Evolutionary conservation across 805 yeast species (phyloP).

Genomic region (Pichia nanzhaoensis): DNA sequence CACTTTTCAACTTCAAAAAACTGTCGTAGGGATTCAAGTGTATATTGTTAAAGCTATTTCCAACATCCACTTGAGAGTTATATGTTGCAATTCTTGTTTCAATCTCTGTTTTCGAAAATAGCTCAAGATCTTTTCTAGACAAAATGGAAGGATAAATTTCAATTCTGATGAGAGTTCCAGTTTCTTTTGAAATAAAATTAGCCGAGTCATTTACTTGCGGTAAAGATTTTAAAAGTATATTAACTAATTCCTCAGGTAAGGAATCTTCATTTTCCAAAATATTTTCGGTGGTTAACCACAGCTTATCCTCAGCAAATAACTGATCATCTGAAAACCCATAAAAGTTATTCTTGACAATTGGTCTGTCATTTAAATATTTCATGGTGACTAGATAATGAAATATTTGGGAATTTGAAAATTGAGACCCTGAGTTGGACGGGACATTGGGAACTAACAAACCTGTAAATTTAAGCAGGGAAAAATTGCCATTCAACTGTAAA

Average conservation of each 20-base stretch:
- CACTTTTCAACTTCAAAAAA: conserved; percentile 52
- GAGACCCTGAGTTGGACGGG: conserved; percentile 9
- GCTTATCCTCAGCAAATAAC: conserved; percentile 22
- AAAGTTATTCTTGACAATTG: conserved; percentile 21
- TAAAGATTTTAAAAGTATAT: conserved; percentile 18
- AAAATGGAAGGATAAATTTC: conserved; percentile 50
- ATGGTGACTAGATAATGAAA: conserved; percentile 27
- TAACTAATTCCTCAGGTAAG: conserved; percentile 9
- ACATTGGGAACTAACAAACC: conserved; percentile 24
- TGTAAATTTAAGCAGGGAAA: conserved; percentile 9
- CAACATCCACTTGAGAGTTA: conserved; percentile 19
- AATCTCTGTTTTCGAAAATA: conserved; percentile 45
- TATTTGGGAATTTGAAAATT: conserved; percentile 15
- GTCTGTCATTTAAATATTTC: conserved; percentile 16
- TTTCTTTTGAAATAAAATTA: conserved; percentile 38
- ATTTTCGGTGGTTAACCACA: conserved; percentile 5
- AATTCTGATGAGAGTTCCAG: conserved; percentile 44
- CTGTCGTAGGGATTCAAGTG: conserved; percentile 41
- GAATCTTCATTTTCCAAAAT: conserved; percentile 1
- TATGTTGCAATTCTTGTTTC: conserved; percentile 40
- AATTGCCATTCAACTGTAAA: neutral
- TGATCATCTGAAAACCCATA: conserved; percentile 24
- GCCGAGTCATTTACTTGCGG: conserved; percentile 41
- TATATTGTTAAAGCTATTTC: conserved; percentile 8
- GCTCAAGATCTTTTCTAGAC: conserved; percentile 36